Evolutionary conservation across 441 rosid species (phyloP).

Genomic region (Raphanus hybrid): DNA sequence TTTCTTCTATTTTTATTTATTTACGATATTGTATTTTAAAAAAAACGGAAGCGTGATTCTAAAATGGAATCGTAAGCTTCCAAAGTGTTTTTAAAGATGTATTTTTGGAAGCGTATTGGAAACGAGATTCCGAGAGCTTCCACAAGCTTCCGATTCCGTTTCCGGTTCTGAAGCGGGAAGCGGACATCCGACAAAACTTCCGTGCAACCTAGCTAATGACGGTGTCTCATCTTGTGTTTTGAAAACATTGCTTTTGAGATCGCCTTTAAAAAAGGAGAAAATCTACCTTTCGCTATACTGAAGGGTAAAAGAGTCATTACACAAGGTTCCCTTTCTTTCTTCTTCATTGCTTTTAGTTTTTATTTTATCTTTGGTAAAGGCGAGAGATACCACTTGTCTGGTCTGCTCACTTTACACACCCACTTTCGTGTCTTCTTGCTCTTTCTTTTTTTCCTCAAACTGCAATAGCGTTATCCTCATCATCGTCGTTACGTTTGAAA

Average conservation of each 20-base stretch:
- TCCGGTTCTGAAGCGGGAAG: too few relatives aligned
- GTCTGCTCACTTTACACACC: slow-evolving; percentile 17
- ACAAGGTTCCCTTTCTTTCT: not conserved
- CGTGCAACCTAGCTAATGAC: too few relatives aligned
- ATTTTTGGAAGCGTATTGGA: too few relatives aligned
- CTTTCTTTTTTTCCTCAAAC: slow-evolving; percentile 14
- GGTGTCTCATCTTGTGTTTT: not conserved
- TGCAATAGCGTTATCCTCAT: slow-evolving; percentile 8
- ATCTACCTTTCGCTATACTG: not conserved
- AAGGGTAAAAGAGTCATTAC: slow-evolving; percentile 24
- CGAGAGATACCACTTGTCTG: slow-evolving; percentile 39
- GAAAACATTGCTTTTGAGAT: not conserved
- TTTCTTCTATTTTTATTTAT: too few relatives aligned
- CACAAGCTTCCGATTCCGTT: too few relatives aligned
- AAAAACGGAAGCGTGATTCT: too few relatives aligned
- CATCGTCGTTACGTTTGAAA: slow-evolving; percentile 14
- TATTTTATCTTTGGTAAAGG: slow-evolving; percentile 20
- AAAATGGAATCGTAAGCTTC: too few relatives aligned
- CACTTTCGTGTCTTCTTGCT: slow-evolving; percentile 15
- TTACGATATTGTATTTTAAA: too few relatives aligned
- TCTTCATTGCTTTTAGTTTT: not conserved
- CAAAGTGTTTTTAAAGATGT: too few relatives aligned
- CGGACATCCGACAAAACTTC: too few relatives aligned
- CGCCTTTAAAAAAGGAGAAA: not conserved
- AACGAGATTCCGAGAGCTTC: too few relatives aligned